Percentiles rank a stretch among this genome's conserved stretches.
phyloP scores from a whole-genome alignment of 352 stramenopile genomes.

The Pythium oligandrum region DNA sequence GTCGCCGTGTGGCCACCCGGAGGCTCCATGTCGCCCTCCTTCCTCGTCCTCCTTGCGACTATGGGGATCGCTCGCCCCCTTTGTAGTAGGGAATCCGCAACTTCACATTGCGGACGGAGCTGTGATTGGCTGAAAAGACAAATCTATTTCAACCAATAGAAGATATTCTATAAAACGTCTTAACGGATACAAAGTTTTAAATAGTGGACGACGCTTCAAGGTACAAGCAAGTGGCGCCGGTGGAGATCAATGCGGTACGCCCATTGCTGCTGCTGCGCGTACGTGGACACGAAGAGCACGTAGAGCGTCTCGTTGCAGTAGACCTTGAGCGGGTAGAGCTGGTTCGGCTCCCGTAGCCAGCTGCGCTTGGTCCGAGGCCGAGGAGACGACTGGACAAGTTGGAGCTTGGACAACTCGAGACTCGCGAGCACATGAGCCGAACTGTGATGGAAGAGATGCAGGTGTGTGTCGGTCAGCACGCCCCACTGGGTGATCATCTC shows the following conservation, averaged over 20 bases:
- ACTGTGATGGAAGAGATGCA: conserved; percentile 76
- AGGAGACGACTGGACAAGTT: conserved; percentile 57
- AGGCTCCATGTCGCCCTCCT: conserved; percentile 19
- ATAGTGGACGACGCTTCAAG: conserved; percentile 26
- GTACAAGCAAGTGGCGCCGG: conserved; percentile 67
- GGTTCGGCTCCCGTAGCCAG: conserved; percentile 29
- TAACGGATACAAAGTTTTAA: conserved; percentile 11
- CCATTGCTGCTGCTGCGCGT: conserved; percentile 74
- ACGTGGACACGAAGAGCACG: conserved; percentile 70
- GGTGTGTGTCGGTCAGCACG: conserved; percentile 73
- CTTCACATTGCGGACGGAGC: conserved; percentile 9
- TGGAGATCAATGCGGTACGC: conserved; percentile 78
- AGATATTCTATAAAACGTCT: background rate
- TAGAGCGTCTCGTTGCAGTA: conserved; percentile 68
- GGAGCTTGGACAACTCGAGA: conserved; percentile 74
- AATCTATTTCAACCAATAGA: conserved; percentile 15
- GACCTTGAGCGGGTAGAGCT: conserved; percentile 65
- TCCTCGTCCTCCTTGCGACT: conserved; percentile 28
- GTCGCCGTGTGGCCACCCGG: conserved; percentile 9
- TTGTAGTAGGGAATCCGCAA: conserved; percentile 5
- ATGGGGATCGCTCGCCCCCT: conserved; percentile 7
- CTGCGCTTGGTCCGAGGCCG: conserved; percentile 28
- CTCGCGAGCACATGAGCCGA: conserved; percentile 63
- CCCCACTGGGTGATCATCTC: conserved; percentile 68
- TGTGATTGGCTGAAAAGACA: conserved; percentile 31